Conservation (phyloP, 768 basidiomycete species). For the Phanerochaete sordida region DNA sequence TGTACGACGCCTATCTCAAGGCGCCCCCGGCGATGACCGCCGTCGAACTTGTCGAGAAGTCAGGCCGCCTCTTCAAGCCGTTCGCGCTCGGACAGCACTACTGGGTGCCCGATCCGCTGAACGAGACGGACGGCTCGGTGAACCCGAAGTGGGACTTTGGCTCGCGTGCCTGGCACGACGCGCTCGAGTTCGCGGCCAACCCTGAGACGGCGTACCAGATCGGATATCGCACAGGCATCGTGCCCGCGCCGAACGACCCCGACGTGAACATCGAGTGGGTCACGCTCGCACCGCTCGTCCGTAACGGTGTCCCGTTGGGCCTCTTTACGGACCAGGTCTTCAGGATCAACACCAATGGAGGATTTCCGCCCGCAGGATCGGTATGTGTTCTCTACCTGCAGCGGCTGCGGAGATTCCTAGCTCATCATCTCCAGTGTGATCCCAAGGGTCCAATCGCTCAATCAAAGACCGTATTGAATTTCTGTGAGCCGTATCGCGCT, state of each 20-base stretch:
- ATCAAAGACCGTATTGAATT: conserved; percentile 49
- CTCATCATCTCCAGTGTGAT: conserved; percentile 15
- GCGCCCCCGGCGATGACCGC: conserved; percentile 14
- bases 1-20: conserved; percentile 29
- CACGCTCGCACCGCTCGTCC: conserved; percentile 19
- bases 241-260: conserved; percentile 38
- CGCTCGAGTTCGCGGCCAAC: conserved; percentile 32
- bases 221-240: conserved; percentile 36
- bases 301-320: conserved; percentile 32
- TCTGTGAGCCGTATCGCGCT: conserved; percentile 36
- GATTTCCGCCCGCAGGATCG: conserved; percentile 44
- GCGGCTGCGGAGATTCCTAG: neutral
- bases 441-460: conserved; percentile 36
- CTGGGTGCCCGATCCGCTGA: conserved; percentile 45
- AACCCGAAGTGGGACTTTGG: conserved; percentile 57
- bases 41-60: conserved; percentile 13
- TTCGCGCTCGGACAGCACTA: conserved; percentile 48
- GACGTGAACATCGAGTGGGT: conserved; percentile 53
- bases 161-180: conserved; percentile 17
- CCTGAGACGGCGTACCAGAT: conserved; percentile 43
- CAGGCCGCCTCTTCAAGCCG: conserved; percentile 13
- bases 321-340: conserved; percentile 46
- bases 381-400: conserved; percentile 29
- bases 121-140: conserved; percentile 32
- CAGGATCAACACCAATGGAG: conserved; percentile 48